Base-by-base conservation (phyloP, 202 grass and related monocot genomes). In the Setaria italica region DNA sequence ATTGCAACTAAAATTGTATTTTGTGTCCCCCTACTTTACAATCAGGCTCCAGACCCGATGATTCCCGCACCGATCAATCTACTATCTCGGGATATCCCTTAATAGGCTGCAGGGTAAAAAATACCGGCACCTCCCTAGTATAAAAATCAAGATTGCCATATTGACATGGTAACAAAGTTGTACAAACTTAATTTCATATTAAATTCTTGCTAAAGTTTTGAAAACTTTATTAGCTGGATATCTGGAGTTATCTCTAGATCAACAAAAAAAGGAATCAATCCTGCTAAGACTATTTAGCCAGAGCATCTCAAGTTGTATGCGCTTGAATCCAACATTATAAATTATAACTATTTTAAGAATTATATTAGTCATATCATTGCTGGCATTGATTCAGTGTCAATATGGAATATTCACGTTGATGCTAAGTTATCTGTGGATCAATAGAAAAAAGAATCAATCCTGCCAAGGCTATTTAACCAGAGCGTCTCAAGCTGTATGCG, bases 201-300 rank as follows among this genome's bases (percentile, higher is more conserved):
- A 74, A 90, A 79, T 73, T 1, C 4, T 67, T 83, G 49, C 79
- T 66, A 60, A 86, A 74, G 1, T 68, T 83, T 53, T 10, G 1
- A 1, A 15, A 5, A 10, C 6, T 35, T 74, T 29, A 37, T 34
- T 62, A 29, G 16, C 45, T 62, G 13, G 43, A 72, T 71, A 65
- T 12, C 0, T n/a, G 14, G 14, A 63, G 39, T 80, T 19, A 25
- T 41, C 47, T 65, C 30, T n/a, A 0, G 21, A 50, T 41, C 2
- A 5, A 70, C 3, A 76, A 2, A 76, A 63, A 53, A 63, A 78
- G 0, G 45, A 20, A 30, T 43, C 7, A 78, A 56, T 43, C 20
- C 29, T 11, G 41, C 2, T 41, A 41, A 33, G 29, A 9, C 19
- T 15, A 29, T 51, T 57, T 17, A 0, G 6, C 43, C 42, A 21